phyloP scores from a whole-genome alignment of 129 eudicot species.

The Sambucus nigra region DNA sequence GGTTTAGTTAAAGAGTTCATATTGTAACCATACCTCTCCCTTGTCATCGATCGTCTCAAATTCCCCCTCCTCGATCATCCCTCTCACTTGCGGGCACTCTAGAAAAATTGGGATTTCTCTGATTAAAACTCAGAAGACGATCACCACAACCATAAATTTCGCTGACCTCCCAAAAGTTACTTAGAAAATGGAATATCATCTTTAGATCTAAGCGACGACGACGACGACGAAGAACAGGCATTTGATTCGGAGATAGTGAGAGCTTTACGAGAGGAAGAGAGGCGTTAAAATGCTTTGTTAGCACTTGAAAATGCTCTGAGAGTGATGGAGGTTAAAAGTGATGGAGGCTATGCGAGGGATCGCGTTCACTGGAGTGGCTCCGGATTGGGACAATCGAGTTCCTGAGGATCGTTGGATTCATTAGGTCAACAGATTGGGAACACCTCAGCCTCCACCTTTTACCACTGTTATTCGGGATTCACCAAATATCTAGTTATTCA shows the following conservation, averaged over 20 bases:
- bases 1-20: no score
- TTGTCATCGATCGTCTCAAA: no score
- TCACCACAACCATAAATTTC: slow-evolving; percentile 16
- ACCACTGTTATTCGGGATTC: background rate
- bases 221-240: slow-evolving; percentile 29
- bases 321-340: no score
- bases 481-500: no score
- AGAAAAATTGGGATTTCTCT: no score
- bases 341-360: slow-evolving; percentile 92
- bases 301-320: slow-evolving; percentile 67
- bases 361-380: slow-evolving; percentile 60
- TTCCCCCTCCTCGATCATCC: no score
- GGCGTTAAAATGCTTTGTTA: slow-evolving; percentile 75
- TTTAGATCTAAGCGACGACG: slow-evolving; percentile 60
- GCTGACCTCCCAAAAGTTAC: slow-evolving; percentile 40
- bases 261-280: slow-evolving; percentile 75
- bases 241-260: slow-evolving; percentile 36
- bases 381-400: slow-evolving; percentile 63
- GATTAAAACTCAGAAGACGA: slow-evolving; percentile 39
- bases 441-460: slow-evolving; percentile 30
- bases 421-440: slow-evolving; percentile 41
- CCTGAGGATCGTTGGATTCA: slow-evolving; percentile 66
- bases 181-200: slow-evolving; percentile 42
- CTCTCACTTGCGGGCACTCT: no score
- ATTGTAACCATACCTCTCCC: no score